Percentiles rank a stretch among this genome's conserved stretches.
Conservation (phyloP, 768 basidiomycete genomes). For the Polyporus arcularius region DNA sequence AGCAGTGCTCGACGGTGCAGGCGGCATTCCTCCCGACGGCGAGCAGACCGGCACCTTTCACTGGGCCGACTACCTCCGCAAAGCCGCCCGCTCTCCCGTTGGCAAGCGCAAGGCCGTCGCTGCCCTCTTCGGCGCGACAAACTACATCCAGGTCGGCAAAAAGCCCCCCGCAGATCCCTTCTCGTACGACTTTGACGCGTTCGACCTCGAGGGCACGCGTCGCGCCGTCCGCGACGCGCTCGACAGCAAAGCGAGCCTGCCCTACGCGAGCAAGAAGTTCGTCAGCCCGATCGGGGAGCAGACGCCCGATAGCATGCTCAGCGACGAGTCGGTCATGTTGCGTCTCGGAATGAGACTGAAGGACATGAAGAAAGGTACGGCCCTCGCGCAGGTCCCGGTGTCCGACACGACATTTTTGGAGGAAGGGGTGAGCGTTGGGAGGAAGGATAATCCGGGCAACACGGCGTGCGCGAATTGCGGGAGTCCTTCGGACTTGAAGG, state of each 20-base stretch:
- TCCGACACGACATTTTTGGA: not conserved
- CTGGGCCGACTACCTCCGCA: slow-evolving; percentile 1
- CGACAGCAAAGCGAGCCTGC: slow-evolving; percentile 5
- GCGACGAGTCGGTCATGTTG: not conserved
- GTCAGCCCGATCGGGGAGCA: not conserved
- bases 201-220: slow-evolving; percentile 4
- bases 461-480: slow-evolving; percentile 14
- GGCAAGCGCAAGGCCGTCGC: slow-evolving; percentile 1
- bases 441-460: slow-evolving; percentile 3
- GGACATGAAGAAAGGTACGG: slow-evolving; percentile 3
- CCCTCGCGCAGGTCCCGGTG: not conserved
- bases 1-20: slow-evolving; percentile 5
- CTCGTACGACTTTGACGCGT: slow-evolving; percentile 11
- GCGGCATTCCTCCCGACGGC: slow-evolving; percentile 7
- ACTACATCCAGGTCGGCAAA: not conserved
- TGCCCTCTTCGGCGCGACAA: not conserved
- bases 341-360: not conserved
- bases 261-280: slow-evolving; percentile 4
- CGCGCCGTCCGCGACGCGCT: slow-evolving; percentile 1
- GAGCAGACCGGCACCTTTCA: not conserved
- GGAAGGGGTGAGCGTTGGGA: slow-evolving; percentile 3
- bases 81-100: not conserved
- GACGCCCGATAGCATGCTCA: not conserved
- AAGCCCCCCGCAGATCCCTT: not conserved
- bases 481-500: slow-evolving; percentile 6